Base-by-base conservation (phyloP, 495 filamentous ascomycete genomes). In the Aspergillus avenaceus region DNA sequence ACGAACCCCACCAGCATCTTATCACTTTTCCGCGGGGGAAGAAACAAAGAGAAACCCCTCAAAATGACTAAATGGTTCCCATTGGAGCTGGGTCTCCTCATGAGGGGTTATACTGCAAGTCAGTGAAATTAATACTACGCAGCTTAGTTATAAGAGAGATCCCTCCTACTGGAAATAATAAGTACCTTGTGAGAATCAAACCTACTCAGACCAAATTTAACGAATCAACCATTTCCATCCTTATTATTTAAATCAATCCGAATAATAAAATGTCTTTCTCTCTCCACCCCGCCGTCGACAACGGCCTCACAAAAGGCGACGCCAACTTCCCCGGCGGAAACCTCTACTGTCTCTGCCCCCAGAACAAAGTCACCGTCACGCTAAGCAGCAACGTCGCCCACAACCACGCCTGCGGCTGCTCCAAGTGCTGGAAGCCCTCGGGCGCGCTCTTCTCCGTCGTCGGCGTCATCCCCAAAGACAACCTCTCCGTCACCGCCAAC, bases 371-470 rank as follows among this genome's bases (percentile, higher is more conserved):
- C 32, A 69, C 74, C 40, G 66, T 84, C 14, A 71, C 73, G 2
- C 66, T 85, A 16, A 58, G 53, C 31, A 63, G 68, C 58, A 75
- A 82, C 58, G 71, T 83, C 37, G 69, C 70, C n/a, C 77, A 82
- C 69, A 84, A 85, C 71, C 81, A 85, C 62, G 78, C 78, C 38
- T 84, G 81, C 64, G 82, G 80, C 26, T 83, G 81, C 68, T 83
- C 80, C 52, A 80, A 83, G 58, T 84, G 80, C 72, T 83, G 80
- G 80, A 83, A 83, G 59, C 81, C 81, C 4, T 27, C 51, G 0
- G 74, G 77, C 26, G 64, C 79, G 2, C 73, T 83, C 49, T 85
- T 85, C 71, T 77, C 76, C 57, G 48, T 84, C 55, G 76, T 84
- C 27, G 80, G 66, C 44, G 80, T 83, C 29, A 56, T 83, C 3